phyloP scores from a whole-genome alignment of 1,139 yeast genomes.

The Debaryomyces subglobosus region DNA sequence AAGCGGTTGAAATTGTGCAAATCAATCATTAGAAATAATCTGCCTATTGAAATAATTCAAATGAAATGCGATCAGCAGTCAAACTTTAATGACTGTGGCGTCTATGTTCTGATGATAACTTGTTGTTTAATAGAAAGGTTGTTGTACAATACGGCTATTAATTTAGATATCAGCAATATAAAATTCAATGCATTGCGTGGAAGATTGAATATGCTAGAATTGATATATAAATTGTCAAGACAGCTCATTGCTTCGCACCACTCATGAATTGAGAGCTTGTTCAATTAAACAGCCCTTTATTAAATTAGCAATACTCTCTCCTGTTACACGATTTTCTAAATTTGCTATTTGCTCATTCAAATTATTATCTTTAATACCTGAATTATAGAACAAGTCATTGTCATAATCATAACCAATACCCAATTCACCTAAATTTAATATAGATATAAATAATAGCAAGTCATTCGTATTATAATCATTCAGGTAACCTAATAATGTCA shows the following conservation, averaged over 20 bases:
- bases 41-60: constrained; percentile 25
- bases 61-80: constrained; percentile 46
- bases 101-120: constrained; percentile 44
- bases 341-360: constrained; percentile 22
- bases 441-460: constrained; percentile 26
- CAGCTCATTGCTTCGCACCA: neutral
- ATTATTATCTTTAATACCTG: constrained; percentile 15
- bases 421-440: constrained; percentile 30
- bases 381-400: constrained; percentile 27
- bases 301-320: constrained; percentile 32
- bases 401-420: constrained; percentile 32
- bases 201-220: constrained; percentile 26
- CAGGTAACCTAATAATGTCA: constrained; percentile 31
- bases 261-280: constrained; percentile 21
- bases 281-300: constrained; percentile 31
- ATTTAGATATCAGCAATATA: constrained; percentile 30
- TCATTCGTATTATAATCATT: constrained; percentile 19
- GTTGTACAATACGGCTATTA: constrained; percentile 20
- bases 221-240: constrained; percentile 13
- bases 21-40: constrained; percentile 19
- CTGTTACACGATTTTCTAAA: constrained; percentile 24
- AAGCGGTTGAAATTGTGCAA: constrained; percentile 28
- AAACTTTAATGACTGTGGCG: constrained; percentile 53
- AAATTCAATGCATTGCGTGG: constrained; percentile 36
- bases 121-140: constrained; percentile 35